Evolutionary conservation across 176 grass and related monocot genomes (phyloP).

Genomic region (Musa schizocarpa): DNA sequence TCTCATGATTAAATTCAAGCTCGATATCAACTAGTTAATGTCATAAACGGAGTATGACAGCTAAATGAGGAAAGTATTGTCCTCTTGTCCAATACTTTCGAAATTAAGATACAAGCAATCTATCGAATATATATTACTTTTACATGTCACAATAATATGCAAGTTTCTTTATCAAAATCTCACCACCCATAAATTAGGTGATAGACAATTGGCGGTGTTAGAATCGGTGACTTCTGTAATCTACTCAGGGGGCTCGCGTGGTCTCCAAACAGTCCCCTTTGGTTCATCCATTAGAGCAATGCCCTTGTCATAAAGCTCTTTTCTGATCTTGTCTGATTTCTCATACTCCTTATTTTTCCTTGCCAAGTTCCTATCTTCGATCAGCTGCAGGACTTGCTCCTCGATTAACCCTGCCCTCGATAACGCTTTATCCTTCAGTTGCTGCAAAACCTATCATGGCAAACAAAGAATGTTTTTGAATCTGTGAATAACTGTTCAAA

Average conservation of each 20-base stretch:
- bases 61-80: not conserved
- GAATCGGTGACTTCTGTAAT: not conserved
- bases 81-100: not conserved
- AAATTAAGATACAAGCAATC: not conserved
- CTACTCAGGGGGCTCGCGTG: constrained; percentile 35
- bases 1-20: too few relatives aligned
- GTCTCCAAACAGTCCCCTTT: constrained; percentile 61
- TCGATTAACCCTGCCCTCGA: constrained; percentile 25
- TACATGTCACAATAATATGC: not conserved
- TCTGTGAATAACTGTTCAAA: constrained; percentile 18
- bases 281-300: constrained; percentile 81
- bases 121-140: not conserved
- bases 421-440: constrained; percentile 38
- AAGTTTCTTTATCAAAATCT: not conserved
- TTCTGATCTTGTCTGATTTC: constrained; percentile 32
- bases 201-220: not conserved
- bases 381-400: constrained; percentile 29
- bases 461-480: not conserved
- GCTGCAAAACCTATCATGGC: constrained; percentile 36
- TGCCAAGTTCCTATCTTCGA: constrained; percentile 33
- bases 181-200: not conserved
- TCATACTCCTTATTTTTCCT: constrained; percentile 43
- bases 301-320: constrained; percentile 43
- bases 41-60: not conserved
- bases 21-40: not conserved